Evolutionary conservation across 2,329 filamentous ascomycete species (phyloP).

Genomic region (Cryphonectria carpinicola): DNA sequence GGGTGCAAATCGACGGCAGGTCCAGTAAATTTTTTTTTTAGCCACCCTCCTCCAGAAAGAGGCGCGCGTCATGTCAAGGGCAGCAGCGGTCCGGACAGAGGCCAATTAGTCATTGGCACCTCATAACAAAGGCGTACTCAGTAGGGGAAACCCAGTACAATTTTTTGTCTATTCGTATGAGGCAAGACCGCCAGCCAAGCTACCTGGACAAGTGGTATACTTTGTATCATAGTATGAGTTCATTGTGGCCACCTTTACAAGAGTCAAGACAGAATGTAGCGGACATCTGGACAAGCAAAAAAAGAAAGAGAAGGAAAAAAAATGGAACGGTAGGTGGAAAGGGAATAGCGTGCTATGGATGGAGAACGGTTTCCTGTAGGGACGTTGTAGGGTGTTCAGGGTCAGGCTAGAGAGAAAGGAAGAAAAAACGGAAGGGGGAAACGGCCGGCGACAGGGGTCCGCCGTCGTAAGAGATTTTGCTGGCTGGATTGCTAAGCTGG

Average conservation of each 20-base stretch:
- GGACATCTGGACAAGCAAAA: neutral
- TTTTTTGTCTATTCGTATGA: neutral
- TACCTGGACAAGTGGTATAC: neutral
- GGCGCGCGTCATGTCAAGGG: neutral
- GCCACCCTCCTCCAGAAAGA: too few relatives aligned
- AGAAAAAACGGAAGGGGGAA: neutral
- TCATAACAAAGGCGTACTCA: neutral
- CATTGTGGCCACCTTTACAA: neutral
- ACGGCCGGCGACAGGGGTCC: neutral
- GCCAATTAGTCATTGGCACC: neutral
- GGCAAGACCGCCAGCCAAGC: neutral
- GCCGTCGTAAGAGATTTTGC: constrained; percentile 13
- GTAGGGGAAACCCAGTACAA: neutral
- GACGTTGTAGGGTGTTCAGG: neutral
- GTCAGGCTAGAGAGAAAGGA: neutral
- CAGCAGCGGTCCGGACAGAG: neutral
- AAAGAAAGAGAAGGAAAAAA: neutral
- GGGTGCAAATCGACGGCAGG: neutral
- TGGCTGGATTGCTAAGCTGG: constrained; percentile 28
- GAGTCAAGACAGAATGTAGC: neutral
- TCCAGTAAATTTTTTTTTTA: neutral
- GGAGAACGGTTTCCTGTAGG: neutral
- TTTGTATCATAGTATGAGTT: neutral
- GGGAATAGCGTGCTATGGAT: neutral
- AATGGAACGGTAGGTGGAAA: neutral